Evolutionary conservation across 768 basidiomycete species (phyloP), one percentile per base, ranked within the genome.

Genomic region (Lactarius akahatsu): DNA sequence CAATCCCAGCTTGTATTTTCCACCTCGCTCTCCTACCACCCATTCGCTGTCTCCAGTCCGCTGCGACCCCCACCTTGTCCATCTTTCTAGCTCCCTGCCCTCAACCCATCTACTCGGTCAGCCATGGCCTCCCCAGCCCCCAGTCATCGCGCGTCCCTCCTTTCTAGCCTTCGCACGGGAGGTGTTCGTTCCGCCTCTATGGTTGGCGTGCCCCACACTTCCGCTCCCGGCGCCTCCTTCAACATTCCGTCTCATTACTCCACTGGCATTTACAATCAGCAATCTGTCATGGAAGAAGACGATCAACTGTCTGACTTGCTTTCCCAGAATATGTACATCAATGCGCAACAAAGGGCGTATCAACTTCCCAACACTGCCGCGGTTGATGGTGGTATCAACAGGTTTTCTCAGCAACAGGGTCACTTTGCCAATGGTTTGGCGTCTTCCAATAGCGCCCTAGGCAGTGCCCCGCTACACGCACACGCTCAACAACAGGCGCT

Each of bases 81-180:
- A 62, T 50, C 59, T 69, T 66, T 55, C 62, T 52, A 52, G 50
- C 50, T 58, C 50, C 62, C 63, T 62, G 64, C 69, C 69, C 63
- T 67, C 68, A 65, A 61, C 69, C 60, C 70, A 56, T 68, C 65
- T 58, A 62, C 69, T 57, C 36, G 10, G 30, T 54, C 23, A 10
- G 55, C 69, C 68, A 83, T 84, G 82, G 77, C 83, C 61, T 76
- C 82, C 64, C 76, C 72, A 38, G 74, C 75, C 59, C 74, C 82
- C 72, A 87, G 82, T 76, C 70, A 72, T 63, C 90, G 92, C 72
- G 91, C 93, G 59, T 90, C 91, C 68, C 91, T 94, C 74, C 91
- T 94, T 77, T 82, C 89, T 67, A 91, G 90, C 72, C 91, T 94
- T 74, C 90, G 92, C 75, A 94, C 92, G 62, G 93, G 92, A 75